Percentiles rank a stretch among this genome's conserved stretches.
phyloP scores from a whole-genome alignment of 2,329 filamentous ascomycete genomes.

The Arachnomyces sp. region DNA sequence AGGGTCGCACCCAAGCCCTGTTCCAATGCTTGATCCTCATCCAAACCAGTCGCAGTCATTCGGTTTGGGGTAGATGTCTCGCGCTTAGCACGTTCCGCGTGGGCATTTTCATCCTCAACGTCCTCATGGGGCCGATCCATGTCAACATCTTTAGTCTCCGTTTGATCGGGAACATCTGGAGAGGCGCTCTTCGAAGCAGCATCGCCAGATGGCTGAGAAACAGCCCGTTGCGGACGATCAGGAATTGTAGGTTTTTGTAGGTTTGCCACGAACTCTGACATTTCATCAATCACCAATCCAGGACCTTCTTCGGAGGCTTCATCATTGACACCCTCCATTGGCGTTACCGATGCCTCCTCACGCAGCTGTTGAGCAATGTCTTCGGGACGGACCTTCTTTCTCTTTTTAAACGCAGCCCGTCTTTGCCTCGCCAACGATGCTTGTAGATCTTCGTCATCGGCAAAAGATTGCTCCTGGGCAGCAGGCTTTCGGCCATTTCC shows the following conservation, averaged over 20 bases:
- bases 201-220: constrained; percentile 29
- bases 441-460: constrained; percentile 90
- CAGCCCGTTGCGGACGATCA: constrained; percentile 42
- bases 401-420: constrained; percentile 77
- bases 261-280: constrained; percentile 86
- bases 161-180: constrained; percentile 30
- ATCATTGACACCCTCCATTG: constrained; percentile 54
- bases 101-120: constrained; percentile 43
- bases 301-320: constrained; percentile 46
- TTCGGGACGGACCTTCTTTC: constrained; percentile 77
- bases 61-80: constrained; percentile 35
- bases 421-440: constrained; percentile 76
- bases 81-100: constrained; percentile 43
- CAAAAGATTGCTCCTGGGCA: constrained; percentile 60
- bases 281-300: constrained; percentile 90
- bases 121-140: constrained; percentile 49
- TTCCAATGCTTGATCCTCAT: constrained; percentile 74
- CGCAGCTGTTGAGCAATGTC: constrained; percentile 75
- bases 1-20: constrained; percentile 76
- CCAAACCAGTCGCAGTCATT: constrained; percentile 62
- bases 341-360: constrained; percentile 50
- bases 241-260: constrained; percentile 60
- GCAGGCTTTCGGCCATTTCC: constrained; percentile 24
- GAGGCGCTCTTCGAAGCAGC: constrained; percentile 12
- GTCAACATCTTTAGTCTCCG: constrained; percentile 47